Percentiles rank a stretch among this genome's conserved stretches.
These are phyloP conservation scores for Crithidia thermophila DNA, from an alignment of 208 protist species.

Conservation along the genomic window DNA sequence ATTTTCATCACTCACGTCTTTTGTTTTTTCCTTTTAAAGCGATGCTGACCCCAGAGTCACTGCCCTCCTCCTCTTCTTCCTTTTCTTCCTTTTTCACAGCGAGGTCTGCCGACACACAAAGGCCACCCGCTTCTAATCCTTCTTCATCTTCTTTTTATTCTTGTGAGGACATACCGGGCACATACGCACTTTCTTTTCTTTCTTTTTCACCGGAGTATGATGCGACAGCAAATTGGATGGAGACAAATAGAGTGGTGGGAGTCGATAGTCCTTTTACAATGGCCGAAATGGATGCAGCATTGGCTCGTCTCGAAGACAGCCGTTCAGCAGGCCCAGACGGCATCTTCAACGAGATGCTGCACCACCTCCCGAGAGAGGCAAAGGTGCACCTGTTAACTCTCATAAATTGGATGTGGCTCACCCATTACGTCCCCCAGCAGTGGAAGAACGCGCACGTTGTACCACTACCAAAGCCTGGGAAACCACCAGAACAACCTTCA, in stretches of 20 bases:
- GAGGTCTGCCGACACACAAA: neutral
- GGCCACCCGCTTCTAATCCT: neutral
- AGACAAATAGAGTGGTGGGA: neutral
- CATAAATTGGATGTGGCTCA: neutral
- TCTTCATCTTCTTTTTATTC: neutral
- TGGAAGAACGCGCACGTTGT: neutral
- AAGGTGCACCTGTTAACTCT: neutral
- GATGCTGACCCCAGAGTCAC: neutral
- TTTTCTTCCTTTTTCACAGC: neutral
- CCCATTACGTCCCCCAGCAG: neutral
- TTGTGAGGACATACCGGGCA: neutral
- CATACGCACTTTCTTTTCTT: neutral
- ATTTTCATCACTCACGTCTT: neutral
- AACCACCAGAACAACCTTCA: neutral
- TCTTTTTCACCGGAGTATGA: neutral
- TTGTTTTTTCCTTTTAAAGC: neutral
- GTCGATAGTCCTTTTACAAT: neutral
- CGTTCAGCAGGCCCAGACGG: neutral
- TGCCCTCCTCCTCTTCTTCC: neutral
- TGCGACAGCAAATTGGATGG: neutral
- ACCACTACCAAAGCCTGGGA: neutral
- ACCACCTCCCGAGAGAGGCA: constrained; percentile 1
- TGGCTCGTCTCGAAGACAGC: neutral
- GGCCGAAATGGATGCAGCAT: neutral
- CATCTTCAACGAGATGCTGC: neutral